Evolutionary conservation across 2,329 filamentous ascomycete species (phyloP), one percentile per base, ranked within the genome.

Genomic region (Amauroascus niger): DNA sequence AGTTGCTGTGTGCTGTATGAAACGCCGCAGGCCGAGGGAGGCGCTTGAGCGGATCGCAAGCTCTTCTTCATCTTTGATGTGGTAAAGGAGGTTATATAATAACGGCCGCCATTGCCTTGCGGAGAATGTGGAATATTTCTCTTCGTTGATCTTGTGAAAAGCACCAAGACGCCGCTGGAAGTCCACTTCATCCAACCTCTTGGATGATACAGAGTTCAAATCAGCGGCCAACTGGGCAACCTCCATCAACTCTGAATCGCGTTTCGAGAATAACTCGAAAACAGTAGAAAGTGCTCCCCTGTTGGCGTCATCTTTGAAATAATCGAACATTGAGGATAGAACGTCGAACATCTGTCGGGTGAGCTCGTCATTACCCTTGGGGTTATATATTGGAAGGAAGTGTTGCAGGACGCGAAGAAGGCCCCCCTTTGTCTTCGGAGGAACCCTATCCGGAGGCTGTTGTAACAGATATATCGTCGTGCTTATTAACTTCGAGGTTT

Each of bases 1-100:
- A n/a, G 71, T 63, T 2, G 78, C 72, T 1, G 78, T 76, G 46
- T 79, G 77, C 60, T 87, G 79, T 32, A 95, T 77, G 63, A 96
- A 93, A 49, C 83, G 79, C 62, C 86, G 86, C 37, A 98, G 72
- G 5, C 82, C 81, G 63, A 90, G 85, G 0, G 89, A 87, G 6
- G 93, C 88, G 66, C 91, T 96, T 2, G 80, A 76, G 54, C 95
- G 74, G 47, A 96, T 87, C 44, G 88, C 87, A 59, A 94, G 84
- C 66, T 98, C 93, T 58, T 95, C 88, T 53, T 88, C 84, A 59
- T 91, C 82, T 59, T 83, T 84, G 59, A 96, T 84, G 64, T 86
- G 93, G 69, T 84, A 97, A 1, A 95, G 76, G 73, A 95, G 80
- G 64, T 97, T 98, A 71, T 90, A 86, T 9, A 97, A 72, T 18